Evolutionary conservation across 805 yeast genomes (phyloP).

Genomic region (Wickerhamiella cacticola): DNA sequence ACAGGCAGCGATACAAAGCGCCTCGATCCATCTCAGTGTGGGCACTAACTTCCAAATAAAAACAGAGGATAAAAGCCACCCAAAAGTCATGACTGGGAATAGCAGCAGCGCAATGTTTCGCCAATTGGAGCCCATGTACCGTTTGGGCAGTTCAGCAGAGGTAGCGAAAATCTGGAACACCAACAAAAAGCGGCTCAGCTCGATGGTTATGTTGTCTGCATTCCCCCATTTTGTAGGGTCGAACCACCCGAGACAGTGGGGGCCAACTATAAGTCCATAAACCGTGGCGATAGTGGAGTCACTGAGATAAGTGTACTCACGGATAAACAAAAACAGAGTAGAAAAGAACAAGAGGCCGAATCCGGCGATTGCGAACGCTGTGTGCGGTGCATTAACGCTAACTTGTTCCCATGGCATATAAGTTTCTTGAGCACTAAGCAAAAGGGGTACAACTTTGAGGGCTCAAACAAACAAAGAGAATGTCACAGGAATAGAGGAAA

Average conservation of each 20-base stretch:
- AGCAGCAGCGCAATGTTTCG: conserved; percentile 44
- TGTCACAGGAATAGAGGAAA: too few species aligned
- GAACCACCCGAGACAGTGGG: conserved; percentile 70
- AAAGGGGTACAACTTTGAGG: not conserved
- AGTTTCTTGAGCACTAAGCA: conserved; percentile 8
- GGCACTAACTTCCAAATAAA: conserved; percentile 54
- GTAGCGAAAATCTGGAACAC: conserved; percentile 63
- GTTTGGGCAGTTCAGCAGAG: conserved; percentile 60
- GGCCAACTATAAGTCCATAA: conserved; percentile 77
- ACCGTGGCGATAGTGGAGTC: conserved; percentile 79
- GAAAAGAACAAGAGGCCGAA: conserved; percentile 40
- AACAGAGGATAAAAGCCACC: conserved; percentile 54
- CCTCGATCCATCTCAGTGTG: conserved; percentile 41
- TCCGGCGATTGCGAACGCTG: conserved; percentile 4
- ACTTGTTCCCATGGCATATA: conserved; percentile 22
- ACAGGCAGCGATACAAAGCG: conserved; percentile 53
- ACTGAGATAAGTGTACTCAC: conserved; percentile 69
- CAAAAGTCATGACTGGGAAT: conserved; percentile 57
- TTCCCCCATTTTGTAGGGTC: conserved; percentile 73
- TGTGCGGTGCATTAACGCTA: conserved; percentile 34
- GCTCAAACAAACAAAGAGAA: too few species aligned
- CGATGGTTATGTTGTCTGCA: conserved; percentile 62
- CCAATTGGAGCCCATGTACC: conserved; percentile 52
- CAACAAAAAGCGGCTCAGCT: conserved; percentile 51
- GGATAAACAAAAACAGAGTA: conserved; percentile 60